These are phyloP conservation scores for Candida vartiovaarae DNA, from an alignment of 805 yeast species.

Conservation along the genomic window DNA sequence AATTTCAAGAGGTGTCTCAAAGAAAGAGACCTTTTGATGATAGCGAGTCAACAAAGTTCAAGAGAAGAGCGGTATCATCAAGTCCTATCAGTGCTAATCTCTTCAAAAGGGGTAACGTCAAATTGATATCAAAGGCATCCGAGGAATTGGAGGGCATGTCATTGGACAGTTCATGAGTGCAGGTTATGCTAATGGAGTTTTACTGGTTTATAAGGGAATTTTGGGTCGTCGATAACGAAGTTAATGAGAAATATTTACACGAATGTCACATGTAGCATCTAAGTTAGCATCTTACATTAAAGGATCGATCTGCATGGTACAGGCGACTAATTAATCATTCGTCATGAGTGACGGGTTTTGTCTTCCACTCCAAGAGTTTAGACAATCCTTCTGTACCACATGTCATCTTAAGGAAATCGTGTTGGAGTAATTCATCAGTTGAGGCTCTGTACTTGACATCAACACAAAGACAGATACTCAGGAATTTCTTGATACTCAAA, in stretches of 20 bases:
- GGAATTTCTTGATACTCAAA: constrained; percentile 72
- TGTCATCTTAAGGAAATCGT: constrained; percentile 60
- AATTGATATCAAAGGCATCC: constrained; percentile 18
- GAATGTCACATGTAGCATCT: not conserved
- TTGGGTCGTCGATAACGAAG: not conserved
- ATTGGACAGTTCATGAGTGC: not conserved
- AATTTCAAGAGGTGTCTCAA: constrained; percentile 1
- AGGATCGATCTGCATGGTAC: no score
- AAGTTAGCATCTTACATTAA: no score
- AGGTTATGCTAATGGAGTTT: not conserved
- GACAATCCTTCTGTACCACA: constrained; percentile 56
- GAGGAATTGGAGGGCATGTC: constrained; percentile 22
- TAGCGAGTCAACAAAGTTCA: constrained; percentile 6
- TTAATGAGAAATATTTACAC: not conserved
- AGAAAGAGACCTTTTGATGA: constrained; percentile 20
- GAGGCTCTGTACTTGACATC: constrained; percentile 89
- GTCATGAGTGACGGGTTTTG: not conserved
- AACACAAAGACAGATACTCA: constrained; percentile 88
- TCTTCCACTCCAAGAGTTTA: constrained; percentile 47
- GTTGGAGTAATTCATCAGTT: constrained; percentile 80
- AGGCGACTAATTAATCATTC: no score
- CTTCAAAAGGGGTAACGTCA: constrained; percentile 14
- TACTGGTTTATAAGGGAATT: not conserved
- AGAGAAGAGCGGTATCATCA: constrained; percentile 24
- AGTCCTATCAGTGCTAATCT: constrained; percentile 19